Conservation (phyloP, 257 asterid species). For the Solanum etuberosum region DNA sequence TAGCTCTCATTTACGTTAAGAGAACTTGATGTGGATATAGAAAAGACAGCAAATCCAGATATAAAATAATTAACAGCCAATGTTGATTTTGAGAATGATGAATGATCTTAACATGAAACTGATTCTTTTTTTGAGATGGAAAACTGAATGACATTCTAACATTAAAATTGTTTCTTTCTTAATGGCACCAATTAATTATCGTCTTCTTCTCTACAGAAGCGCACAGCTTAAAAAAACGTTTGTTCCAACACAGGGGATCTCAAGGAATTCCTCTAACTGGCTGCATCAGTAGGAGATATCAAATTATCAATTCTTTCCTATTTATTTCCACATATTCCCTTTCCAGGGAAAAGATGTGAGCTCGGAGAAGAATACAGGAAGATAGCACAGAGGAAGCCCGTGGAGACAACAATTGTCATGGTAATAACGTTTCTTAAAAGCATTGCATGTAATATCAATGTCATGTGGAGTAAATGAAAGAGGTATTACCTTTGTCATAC, state of each 20-base stretch:
- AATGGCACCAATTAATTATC: background rate
- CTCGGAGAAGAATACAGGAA: background rate
- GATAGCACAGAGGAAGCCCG: background rate
- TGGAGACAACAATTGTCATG: background rate
- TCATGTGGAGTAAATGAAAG: background rate
- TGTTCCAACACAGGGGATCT: background rate
- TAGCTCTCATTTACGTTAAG: background rate
- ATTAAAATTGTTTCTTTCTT: background rate
- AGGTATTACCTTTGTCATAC: slow-evolving; percentile 54
- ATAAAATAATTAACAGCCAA: background rate
- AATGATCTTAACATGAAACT: background rate
- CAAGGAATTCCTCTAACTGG: background rate
- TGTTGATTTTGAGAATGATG: background rate
- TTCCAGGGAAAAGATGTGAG: background rate
- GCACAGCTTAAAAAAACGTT: background rate
- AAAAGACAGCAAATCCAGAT: background rate
- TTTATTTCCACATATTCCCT: background rate
- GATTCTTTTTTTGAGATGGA: background rate
- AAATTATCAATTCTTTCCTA: background rate
- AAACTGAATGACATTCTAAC: background rate
- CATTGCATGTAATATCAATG: background rate
- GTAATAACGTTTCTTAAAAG: background rate
- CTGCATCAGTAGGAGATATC: background rate
- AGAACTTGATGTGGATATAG: background rate
- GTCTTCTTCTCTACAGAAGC: background rate